phyloP scores from a whole-genome alignment of 2,329 filamentous ascomycete species.

The Pestalotiopsis sp. region DNA sequence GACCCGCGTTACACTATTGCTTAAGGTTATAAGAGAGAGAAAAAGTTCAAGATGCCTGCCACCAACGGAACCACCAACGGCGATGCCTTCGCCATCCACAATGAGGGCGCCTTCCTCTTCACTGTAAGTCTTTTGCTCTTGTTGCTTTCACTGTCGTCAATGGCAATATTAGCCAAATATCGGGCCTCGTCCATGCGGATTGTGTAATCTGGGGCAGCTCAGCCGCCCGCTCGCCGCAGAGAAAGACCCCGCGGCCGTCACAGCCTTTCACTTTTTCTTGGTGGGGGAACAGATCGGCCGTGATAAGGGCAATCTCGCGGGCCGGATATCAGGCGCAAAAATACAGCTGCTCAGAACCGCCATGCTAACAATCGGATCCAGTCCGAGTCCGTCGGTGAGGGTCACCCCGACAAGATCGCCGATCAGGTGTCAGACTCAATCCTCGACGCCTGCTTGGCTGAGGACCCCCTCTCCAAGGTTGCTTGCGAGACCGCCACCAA shows the following conservation, averaged over 20 bases:
- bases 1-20: background rate
- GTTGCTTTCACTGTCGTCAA: background rate
- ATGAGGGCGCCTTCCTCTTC: slow-evolving; percentile 79
- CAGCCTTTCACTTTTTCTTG: background rate
- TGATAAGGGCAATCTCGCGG: background rate
- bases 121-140: slow-evolving; percentile 55
- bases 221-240: background rate
- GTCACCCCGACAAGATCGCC: slow-evolving; percentile 95
- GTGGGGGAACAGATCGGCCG: background rate
- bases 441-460: slow-evolving; percentile 93
- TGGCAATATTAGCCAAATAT: background rate
- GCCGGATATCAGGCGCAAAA: background rate
- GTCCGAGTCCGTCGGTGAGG: slow-evolving; percentile 88
- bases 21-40: background rate
- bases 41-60: slow-evolving; percentile 55
- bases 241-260: background rate
- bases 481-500: slow-evolving; percentile 99
- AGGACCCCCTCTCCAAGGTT: slow-evolving; percentile 97
- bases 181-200: background rate
- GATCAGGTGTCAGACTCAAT: slow-evolving; percentile 98
- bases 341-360: background rate
- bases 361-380: slow-evolving; percentile 33
- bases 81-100: slow-evolving; percentile 46
- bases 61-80: slow-evolving; percentile 50
- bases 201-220: background rate